Evolutionary conservation across 2,329 filamentous ascomycete genomes (phyloP).

Genomic region (Pseudogymnoascus sp.): DNA sequence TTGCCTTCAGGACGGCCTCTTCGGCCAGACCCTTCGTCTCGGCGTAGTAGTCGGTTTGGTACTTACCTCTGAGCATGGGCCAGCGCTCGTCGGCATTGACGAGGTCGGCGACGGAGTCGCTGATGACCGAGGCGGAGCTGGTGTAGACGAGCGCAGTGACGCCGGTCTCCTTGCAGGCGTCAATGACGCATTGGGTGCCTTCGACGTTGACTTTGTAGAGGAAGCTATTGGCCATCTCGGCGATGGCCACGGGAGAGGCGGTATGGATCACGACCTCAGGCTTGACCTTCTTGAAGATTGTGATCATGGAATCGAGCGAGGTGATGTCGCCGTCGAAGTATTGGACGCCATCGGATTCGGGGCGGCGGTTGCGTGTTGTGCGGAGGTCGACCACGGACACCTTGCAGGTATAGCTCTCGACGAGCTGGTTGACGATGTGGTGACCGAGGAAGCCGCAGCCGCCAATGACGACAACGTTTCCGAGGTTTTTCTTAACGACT

Average conservation of each 20-base stretch:
- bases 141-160: conserved; percentile 87
- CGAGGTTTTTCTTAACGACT: conserved; percentile 36
- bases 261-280: conserved; percentile 89
- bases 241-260: conserved; percentile 60
- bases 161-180: conserved; percentile 60
- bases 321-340: conserved; percentile 79
- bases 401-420: conserved; percentile 48
- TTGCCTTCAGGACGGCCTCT: conserved; percentile 68
- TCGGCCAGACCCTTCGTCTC: conserved; percentile 85
- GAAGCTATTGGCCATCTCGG: conserved; percentile 46
- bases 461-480: conserved; percentile 70
- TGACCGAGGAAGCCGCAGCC: conserved; percentile 80
- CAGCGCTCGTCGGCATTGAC: conserved; percentile 79
- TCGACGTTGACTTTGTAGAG: conserved; percentile 82
- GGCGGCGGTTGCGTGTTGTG: conserved; percentile 59
- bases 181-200: conserved; percentile 71
- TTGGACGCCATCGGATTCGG: conserved; percentile 46
- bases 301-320: conserved; percentile 50
- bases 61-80: conserved; percentile 64
- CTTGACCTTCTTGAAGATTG: conserved; percentile 56
- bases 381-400: conserved; percentile 68
- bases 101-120: conserved; percentile 72
- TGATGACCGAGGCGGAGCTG: conserved; percentile 77
- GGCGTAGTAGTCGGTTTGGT: conserved; percentile 76
- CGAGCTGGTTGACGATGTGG: conserved; percentile 68